Base-by-base conservation (phyloP, 108 stramenopile species). In the Nitzschia sp. region DNA sequence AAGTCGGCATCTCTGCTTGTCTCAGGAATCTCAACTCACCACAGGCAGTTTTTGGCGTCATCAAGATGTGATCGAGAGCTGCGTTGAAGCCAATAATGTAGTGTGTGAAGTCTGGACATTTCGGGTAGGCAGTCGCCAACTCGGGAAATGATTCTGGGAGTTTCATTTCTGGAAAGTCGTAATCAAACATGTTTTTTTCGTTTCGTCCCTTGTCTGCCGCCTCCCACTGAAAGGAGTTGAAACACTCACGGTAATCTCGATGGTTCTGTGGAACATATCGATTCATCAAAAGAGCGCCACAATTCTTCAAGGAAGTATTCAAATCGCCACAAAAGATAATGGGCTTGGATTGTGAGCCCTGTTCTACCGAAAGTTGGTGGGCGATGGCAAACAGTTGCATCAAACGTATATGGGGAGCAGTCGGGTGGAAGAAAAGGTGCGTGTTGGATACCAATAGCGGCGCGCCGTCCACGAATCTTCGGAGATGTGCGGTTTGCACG, bases 381-480 rank as follows among this genome's bases (percentile, higher is more conserved):
- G 63, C 63, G n/a, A 64, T 52, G 17, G 63, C 63, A 52, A 64
- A 64, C 8, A 64, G 29, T 50, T 64, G 63, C 48, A 64, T 25
- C 30, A 64, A 63, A 15, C 86, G 82, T 45, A 92, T 76, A 62
- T 92, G 91, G 29, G 63, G 53, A 35, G 85, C 91, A 45, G 63
- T 59, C 3, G 86, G 87, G 62, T 92, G 91, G 60, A 77, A 92
- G 58, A 92, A 92, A 21, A 92, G 64, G 54, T 92, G 91, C 2
- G 91, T 92, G 58, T 92, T 92, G 21, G 77, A 81, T 31, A 64
- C 46, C 5, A 64, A 15, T 1, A 64, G 28, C 11, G 48, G 48
- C 1, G 38, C 23, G 16, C 63, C 63, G 17, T 64, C 48, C 48
- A 31, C 30, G 38, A 6, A 6, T 16, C 33, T 32, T 30, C 31